phyloP scores from a whole-genome alignment of 2,329 filamentous ascomycete genomes.

The Cladosporium colombiae region DNA sequence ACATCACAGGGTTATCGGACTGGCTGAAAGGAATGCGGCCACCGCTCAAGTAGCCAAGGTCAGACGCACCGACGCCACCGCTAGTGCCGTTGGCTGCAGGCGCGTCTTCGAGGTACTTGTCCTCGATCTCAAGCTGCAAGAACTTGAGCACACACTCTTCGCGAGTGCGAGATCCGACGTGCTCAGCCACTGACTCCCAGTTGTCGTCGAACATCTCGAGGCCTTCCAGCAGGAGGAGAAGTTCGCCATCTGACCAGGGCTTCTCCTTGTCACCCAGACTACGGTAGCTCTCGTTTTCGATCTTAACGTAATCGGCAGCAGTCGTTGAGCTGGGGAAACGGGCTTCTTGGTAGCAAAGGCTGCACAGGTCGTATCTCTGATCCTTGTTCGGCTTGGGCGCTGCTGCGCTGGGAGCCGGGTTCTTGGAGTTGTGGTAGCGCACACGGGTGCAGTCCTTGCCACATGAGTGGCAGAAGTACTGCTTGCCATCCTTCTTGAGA shows the following conservation, averaged over 20 bases:
- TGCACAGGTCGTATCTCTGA: conserved; percentile 83
- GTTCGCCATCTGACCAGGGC: conserved; percentile 88
- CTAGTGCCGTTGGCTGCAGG: conserved; percentile 59
- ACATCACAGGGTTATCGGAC: conserved; percentile 94
- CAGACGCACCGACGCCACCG: conserved; percentile 31
- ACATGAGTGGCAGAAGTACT: conserved; percentile 83
- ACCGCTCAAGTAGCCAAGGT: conserved; percentile 65
- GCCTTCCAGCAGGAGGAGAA: conserved; percentile 84
- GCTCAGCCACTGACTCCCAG: conserved; percentile 89
- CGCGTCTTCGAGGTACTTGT: conserved; percentile 79
- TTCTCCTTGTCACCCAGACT: conserved; percentile 78
- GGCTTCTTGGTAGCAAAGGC: conserved; percentile 83
- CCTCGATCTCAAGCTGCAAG: conserved; percentile 89
- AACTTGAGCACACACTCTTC: conserved; percentile 98
- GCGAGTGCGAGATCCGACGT: conserved; percentile 85
- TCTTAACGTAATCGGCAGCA: conserved; percentile 79
- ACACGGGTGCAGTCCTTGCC: conserved; percentile 82
- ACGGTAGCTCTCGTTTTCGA: conserved; percentile 84
- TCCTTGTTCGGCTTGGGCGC: conserved; percentile 56
- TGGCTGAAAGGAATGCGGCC: conserved; percentile 88
- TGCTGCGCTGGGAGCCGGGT: conserved; percentile 47
- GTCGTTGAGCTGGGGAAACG: conserved; percentile 78
- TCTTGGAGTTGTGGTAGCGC: conserved; percentile 70
- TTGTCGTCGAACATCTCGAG: conserved; percentile 93
- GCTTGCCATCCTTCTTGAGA: conserved; percentile 64